Percentiles rank a stretch among this genome's conserved stretches.
Conservation (phyloP, 306 rosid species). For the Ormosia emarginata region DNA sequence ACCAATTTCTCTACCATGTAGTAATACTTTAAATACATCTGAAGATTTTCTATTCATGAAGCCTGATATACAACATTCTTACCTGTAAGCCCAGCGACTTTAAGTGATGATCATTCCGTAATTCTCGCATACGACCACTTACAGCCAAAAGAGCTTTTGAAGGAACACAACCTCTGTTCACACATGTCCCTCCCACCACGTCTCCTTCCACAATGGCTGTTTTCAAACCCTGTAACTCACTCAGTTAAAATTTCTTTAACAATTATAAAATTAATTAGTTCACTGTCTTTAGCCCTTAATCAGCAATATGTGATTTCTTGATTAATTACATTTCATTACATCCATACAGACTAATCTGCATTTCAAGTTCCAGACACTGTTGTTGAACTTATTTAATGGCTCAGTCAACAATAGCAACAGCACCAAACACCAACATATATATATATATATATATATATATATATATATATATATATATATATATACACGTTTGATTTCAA, state of each 20-base stretch:
- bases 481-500: no score
- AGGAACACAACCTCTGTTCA: conserved; percentile 97
- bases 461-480: no score
- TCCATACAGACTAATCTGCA: background rate
- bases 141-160: conserved; percentile 98
- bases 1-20: background rate
- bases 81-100: conserved; percentile 95
- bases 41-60: background rate
- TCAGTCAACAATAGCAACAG: no score
- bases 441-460: no score
- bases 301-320: background rate
- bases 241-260: background rate
- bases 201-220: conserved; percentile 94
- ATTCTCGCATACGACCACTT: conserved; percentile 96
- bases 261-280: background rate
- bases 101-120: conserved; percentile 81
- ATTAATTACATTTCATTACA: background rate
- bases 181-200: conserved; percentile 96
- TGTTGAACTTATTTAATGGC: background rate
- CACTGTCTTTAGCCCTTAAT: no score
- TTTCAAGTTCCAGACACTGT: background rate
- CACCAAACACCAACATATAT: no score
- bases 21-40: background rate
- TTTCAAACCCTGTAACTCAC: conserved; percentile 77
- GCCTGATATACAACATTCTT: background rate